Base-by-base conservation (phyloP, 495 filamentous ascomycete genomes). In the Trichoderma gamsii region DNA sequence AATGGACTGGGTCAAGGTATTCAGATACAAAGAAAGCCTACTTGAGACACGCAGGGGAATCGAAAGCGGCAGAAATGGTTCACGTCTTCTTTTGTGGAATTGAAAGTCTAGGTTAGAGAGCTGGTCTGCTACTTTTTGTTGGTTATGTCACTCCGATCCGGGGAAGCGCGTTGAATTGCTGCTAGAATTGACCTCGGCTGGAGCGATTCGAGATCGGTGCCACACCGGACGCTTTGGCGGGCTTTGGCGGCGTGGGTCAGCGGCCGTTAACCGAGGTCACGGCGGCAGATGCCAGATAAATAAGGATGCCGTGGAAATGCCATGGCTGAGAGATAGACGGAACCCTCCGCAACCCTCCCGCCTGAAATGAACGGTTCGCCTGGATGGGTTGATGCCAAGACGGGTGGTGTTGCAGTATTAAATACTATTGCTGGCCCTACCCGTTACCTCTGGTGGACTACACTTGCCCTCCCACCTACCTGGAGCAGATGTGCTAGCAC, bases 81-180 rank as follows among this genome's bases (percentile, higher is more conserved):
- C 35, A 38, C 35, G 5, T 38, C 8, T 38, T 38, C 0, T 38
- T 38, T 35, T 6, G 32, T 6, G 6, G 32, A 35, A 35, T 38
- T 9, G 8, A 38, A 5, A 38, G 35, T 38, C 5, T 5, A 38
- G 8, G 35, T 38, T 38, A 3, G 35, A 29, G 49, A 15, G 44
- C 44, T n/a, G n/a, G n/a, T 49, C n/a, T 49, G 12, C n/a, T 18
- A 4, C 25, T 27, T 12, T 61, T 32, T 15, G 7, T 9, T 27
- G 27, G 56, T 32, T 61, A 61, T 61, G 56, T 61, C 56, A 61
- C 56, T 61, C 56, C 56, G 56, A 25, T 61, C 29, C 56, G 29
- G 56, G 56, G 29, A 21, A 21, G 18, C 44, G 21, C 56, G 56
- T 49, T 15, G n/a, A n/a, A 61, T 32, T 61, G 56, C 9, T 49